phyloP scores from a whole-genome alignment of 768 basidiomycete species.

The Pholiota conissans region DNA sequence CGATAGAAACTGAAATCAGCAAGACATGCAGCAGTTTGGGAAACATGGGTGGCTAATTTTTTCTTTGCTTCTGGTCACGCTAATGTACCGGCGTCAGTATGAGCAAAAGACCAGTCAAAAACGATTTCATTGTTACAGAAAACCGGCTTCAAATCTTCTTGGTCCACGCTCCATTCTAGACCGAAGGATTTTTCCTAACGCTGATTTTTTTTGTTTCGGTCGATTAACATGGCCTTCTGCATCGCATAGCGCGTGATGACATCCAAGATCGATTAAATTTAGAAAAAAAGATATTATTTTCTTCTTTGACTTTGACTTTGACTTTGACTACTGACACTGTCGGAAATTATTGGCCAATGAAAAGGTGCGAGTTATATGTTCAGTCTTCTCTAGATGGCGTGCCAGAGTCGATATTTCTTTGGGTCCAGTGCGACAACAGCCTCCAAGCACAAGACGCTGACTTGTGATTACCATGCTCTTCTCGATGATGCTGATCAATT shows the following conservation, averaged over 20 bases:
- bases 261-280: not conserved
- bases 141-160: no score
- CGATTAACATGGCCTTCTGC: no score
- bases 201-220: no score
- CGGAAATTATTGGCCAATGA: no score
- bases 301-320: no score
- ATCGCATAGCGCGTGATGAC: no score
- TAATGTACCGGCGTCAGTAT: not conserved
- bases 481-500: conserved; percentile 26
- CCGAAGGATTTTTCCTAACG: no score
- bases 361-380: not conserved
- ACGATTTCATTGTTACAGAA: not conserved
- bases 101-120: not conserved
- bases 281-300: not conserved
- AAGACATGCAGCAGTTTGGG: not conserved
- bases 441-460: conserved; percentile 55
- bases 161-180: no score
- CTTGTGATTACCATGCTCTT: conserved; percentile 6
- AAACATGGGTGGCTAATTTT: not conserved
- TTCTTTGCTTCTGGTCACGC: not conserved
- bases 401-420: conserved; percentile 40
- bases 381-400: not conserved
- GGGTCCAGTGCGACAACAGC: conserved; percentile 67
- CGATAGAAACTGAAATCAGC: not conserved
- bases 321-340: no score